Evolutionary conservation across 75 land plant species (phyloP), one percentile per base, ranked within the genome.

Genomic region (Picea sitchensis): DNA sequence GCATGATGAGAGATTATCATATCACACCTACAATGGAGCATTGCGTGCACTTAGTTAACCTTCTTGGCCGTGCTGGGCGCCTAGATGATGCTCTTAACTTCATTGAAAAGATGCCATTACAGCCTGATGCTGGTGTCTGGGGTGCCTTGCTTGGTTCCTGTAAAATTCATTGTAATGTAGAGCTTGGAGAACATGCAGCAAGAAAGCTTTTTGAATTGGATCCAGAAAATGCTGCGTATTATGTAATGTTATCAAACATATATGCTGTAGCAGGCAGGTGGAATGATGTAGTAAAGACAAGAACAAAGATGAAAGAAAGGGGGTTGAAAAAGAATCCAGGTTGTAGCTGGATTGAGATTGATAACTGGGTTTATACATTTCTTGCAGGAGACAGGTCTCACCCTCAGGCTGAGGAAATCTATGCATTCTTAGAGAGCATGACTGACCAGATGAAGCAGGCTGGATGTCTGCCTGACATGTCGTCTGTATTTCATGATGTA

Each of bases 241-340:
- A 82, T 74, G 76, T 80, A 3, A 65, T 77, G 7, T 41, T 90
- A 8, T 83, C 82, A 76, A 86, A 86, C 67, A 64, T 86, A 21
- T 85, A 83, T 84, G 82, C 85, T 32, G 73, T 79, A 11, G 73
- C 67, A 20, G 75, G 79, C 32, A 75, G 23, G 78, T 86, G 88
- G 85, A 80, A 32, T 38, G 84, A 82, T 73, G 84, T 77, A 8
- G 82, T 80, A 23, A 80, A 76, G 58, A 41, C 84, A 58, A 82
- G 82, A 44, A 63, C 69, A 13, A 56, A 77, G 68, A 23, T 67
- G 34, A 61, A 61, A 15, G n/a, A 15, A 61, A 15, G 14, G n/a
- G n/a, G 62, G n/a, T 20, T 61, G 62, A 15, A 61, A 61, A 61
- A 61, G 17, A 17, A 20, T 41, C 62, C 62, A 17, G 62, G n/a